A percentile compares a stretch with the other conserved stretches of the same genome.
Conservation (phyloP, 345 rosid species). For the Gynandropsis gynandra region DNA sequence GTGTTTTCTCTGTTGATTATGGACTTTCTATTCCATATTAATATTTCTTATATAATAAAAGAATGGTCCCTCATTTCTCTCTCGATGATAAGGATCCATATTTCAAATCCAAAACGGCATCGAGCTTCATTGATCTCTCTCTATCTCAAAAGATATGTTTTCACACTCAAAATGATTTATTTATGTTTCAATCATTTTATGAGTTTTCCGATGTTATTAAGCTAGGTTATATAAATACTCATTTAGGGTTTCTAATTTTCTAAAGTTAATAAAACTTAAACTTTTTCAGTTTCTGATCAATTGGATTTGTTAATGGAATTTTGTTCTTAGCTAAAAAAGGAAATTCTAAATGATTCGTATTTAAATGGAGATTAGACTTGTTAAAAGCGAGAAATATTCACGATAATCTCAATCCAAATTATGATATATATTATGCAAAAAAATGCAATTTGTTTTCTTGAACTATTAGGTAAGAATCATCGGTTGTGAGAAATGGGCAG, state of each 20-base stretch:
- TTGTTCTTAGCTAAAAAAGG: constrained; percentile 27
- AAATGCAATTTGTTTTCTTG: constrained; percentile 11
- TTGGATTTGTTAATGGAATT: no score
- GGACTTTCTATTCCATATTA: no score
- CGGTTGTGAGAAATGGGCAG: no score
- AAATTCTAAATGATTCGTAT: neutral
- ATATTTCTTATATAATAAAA: no score
- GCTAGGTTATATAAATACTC: neutral
- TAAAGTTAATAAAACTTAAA: constrained; percentile 26
- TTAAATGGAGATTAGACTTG: neutral
- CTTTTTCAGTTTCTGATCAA: constrained; percentile 50
- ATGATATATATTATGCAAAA: neutral
- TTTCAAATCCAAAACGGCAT: no score
- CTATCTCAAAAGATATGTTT: no score
- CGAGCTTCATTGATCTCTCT: no score
- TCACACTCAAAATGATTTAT: constrained; percentile 33
- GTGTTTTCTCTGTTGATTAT: no score
- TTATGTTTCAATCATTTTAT: constrained; percentile 26
- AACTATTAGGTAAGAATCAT: constrained; percentile 73
- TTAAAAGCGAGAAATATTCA: neutral
- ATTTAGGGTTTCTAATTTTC: constrained; percentile 21
- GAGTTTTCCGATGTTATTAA: constrained; percentile 43
- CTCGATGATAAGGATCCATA: no score
- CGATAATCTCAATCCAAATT: neutral
- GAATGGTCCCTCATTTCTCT: no score